Percentiles rank a stretch among this genome's conserved stretches.
phyloP scores from a whole-genome alignment of 106 monocot species.

The Platanthera guangdongensis region DNA sequence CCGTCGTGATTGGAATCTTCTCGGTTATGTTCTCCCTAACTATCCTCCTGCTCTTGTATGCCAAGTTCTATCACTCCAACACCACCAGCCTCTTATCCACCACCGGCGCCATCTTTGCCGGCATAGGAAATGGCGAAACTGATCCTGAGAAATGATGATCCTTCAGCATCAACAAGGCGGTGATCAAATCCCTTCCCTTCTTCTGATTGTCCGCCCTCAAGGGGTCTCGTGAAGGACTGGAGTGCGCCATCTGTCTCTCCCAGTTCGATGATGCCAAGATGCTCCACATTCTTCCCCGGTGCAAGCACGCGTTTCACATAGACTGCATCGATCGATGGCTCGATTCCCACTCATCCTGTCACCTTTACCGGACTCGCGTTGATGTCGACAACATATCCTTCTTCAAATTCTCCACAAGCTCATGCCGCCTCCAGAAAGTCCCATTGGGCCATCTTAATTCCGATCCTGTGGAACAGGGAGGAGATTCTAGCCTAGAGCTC shows the following conservation, averaged over 20 bases:
- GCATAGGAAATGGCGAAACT: neutral
- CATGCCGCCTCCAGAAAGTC: slow-evolving; percentile 20
- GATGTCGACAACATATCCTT: slow-evolving; percentile 25
- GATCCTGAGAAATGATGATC: neutral
- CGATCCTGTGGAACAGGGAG: neutral
- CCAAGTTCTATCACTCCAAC: slow-evolving; percentile 46
- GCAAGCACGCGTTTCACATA: slow-evolving; percentile 80
- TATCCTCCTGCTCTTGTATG: slow-evolving; percentile 57
- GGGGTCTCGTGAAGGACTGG: slow-evolving; percentile 45
- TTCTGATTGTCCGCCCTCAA: slow-evolving; percentile 57
- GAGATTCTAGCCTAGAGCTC: slow-evolving; percentile 15
- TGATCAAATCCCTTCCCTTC: slow-evolving; percentile 78
- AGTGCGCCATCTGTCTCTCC: slow-evolving; percentile 74
- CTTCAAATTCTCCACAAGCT: slow-evolving; percentile 47
- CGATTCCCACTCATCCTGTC: slow-evolving; percentile 58
- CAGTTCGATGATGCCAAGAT: slow-evolving; percentile 43
- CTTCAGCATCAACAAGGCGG: slow-evolving; percentile 49
- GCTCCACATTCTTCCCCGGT: slow-evolving; percentile 60
- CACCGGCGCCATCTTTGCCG: neutral
- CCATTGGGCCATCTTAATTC: neutral
- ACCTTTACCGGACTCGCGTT: slow-evolving; percentile 52
- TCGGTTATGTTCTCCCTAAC: slow-evolving; percentile 57
- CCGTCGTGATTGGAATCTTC: slow-evolving; percentile 59
- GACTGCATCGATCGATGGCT: slow-evolving; percentile 82
- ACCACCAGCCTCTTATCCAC: slow-evolving; percentile 1